Conservation (phyloP, 2,329 filamentous ascomycete genomes). For the Arachnopeziza araneosa region DNA sequence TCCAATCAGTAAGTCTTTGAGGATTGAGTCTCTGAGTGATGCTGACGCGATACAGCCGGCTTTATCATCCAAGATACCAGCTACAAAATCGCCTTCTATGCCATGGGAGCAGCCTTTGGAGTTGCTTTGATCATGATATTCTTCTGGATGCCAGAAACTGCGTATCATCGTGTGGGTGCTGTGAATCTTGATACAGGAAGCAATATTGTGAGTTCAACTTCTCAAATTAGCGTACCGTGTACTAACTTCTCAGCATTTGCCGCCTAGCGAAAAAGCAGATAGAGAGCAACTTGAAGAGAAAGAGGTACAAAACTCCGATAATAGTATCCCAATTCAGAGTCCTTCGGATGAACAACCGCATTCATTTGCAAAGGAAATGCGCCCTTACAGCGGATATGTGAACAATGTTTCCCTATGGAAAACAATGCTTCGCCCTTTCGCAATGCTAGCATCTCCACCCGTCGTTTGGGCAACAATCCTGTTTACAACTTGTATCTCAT, state of each 20-base stretch:
- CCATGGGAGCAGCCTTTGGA: constrained; percentile 32
- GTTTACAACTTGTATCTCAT: constrained; percentile 36
- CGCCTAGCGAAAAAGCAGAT: background rate
- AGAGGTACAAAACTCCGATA: background rate
- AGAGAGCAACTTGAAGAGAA: background rate
- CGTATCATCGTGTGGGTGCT: constrained; percentile 26
- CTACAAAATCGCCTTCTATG: constrained; percentile 26
- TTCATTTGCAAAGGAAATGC: constrained; percentile 24
- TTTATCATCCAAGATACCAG: constrained; percentile 32
- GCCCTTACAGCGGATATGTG: constrained; percentile 35
- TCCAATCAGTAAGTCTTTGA: constrained; percentile 31
- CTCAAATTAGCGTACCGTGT: background rate
- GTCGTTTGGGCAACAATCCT: constrained; percentile 36
- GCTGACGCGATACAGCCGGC: constrained; percentile 22
- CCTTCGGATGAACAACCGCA: constrained; percentile 4
- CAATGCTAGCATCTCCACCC: constrained; percentile 28
- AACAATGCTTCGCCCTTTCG: constrained; percentile 26
- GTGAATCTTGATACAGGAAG: constrained; percentile 31
- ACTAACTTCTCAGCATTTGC: background rate
- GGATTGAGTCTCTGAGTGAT: background rate
- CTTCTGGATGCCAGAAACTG: constrained; percentile 39
- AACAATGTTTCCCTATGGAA: constrained; percentile 31
- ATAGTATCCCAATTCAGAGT: too few species aligned
- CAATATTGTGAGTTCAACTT: constrained; percentile 18
- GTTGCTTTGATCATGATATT: constrained; percentile 34